Percentiles rank a stretch among this genome's conserved stretches.
phyloP scores from a whole-genome alignment of 2,329 filamentous ascomycete genomes.

The Monilinia fructicola region DNA sequence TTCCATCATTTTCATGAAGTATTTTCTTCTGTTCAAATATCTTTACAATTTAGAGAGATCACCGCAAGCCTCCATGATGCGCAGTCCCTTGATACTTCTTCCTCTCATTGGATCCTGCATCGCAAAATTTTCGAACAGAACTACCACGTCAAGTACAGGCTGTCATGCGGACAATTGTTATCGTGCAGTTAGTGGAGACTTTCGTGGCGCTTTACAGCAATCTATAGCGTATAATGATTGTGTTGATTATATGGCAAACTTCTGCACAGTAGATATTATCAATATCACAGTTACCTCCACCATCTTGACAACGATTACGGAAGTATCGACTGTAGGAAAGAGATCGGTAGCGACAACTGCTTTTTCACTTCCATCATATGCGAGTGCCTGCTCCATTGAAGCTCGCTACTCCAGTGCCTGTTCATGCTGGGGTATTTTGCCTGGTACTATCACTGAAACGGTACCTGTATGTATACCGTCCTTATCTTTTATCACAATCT shows the following conservation, averaged over 20 bases:
- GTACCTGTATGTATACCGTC: not conserved
- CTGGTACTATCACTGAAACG: slow-evolving; percentile 2
- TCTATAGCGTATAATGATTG: slow-evolving; percentile 21
- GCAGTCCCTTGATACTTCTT: not conserved
- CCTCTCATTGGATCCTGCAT: not conserved
- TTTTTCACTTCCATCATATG: slow-evolving; percentile 23
- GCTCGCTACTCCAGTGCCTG: slow-evolving; percentile 23
- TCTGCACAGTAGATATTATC: slow-evolving; percentile 7
- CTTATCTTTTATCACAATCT: not conserved
- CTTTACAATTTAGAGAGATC: not conserved
- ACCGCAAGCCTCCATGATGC: not conserved
- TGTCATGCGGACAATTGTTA: slow-evolving; percentile 23
- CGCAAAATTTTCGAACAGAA: not conserved
- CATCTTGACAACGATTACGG: slow-evolving; percentile 18
- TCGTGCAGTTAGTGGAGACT: slow-evolving; percentile 22
- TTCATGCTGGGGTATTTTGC: slow-evolving; percentile 23
- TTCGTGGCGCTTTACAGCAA: slow-evolving; percentile 19
- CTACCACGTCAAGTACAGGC: not conserved
- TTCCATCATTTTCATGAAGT: not conserved
- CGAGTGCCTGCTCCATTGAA: slow-evolving; percentile 16
- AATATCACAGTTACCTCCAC: slow-evolving; percentile 18
- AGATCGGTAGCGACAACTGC: not conserved
- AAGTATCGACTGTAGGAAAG: slow-evolving; percentile 18
- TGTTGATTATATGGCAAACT: slow-evolving; percentile 9
- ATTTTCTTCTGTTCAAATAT: slow-evolving; percentile 1